phyloP scores from a whole-genome alignment of 306 rosid species.

The Hylodesmum podocarpum region DNA sequence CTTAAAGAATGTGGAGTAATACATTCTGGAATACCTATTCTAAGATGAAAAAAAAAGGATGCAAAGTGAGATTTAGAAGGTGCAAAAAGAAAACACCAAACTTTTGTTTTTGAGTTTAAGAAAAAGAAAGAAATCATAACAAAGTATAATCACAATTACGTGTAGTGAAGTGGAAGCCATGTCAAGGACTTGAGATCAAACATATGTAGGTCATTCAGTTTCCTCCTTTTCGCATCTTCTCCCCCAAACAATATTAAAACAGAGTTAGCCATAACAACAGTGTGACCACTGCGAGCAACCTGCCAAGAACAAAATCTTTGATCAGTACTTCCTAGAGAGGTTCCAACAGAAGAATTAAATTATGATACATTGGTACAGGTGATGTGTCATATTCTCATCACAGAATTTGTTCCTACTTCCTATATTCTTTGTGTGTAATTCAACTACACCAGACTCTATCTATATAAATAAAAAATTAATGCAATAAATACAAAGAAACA shows the following conservation, averaged over 20 bases:
- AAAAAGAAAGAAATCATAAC: background rate
- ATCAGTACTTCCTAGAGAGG: constrained; percentile 20
- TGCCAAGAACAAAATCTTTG: constrained; percentile 39
- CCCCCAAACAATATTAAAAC: constrained; percentile 85
- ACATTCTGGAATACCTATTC: too few relatives aligned
- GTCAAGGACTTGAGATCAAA: constrained; percentile 92
- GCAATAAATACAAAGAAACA: background rate
- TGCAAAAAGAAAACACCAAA: too few relatives aligned
- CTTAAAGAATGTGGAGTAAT: too few relatives aligned
- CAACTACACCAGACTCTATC: background rate
- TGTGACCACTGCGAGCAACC: constrained; percentile 94
- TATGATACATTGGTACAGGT: background rate
- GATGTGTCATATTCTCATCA: background rate
- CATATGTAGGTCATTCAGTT: constrained; percentile 93
- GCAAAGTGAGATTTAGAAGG: too few relatives aligned
- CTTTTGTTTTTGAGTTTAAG: background rate
- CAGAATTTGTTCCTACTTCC: background rate
- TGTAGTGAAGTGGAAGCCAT: constrained; percentile 95
- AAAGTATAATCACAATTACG: constrained; percentile 48
- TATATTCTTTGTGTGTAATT: background rate
- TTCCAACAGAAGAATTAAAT: background rate
- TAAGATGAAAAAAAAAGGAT: too few relatives aligned
- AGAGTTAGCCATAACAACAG: constrained; percentile 77
- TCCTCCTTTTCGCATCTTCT: constrained; percentile 84
- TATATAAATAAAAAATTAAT: background rate